Conservation (phyloP, 805 yeast genomes). For the Torulaspora franciscae region DNA sequence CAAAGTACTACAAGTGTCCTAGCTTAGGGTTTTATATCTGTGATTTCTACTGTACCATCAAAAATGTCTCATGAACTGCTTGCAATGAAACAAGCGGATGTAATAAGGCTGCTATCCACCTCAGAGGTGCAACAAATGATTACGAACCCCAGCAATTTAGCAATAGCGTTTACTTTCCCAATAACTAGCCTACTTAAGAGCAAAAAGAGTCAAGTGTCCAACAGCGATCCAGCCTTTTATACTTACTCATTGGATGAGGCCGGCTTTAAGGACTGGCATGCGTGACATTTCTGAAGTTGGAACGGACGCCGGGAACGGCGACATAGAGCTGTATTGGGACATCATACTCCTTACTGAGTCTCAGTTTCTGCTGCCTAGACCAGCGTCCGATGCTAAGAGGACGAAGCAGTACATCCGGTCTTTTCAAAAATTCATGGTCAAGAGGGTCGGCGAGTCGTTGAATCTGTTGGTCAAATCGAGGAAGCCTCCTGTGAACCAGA, state of each 20-base stretch:
- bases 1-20: too few species aligned
- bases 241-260: slow-evolving; percentile 19
- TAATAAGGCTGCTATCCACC: slow-evolving; percentile 16
- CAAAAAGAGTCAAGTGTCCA: slow-evolving; percentile 3
- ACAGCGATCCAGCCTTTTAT: slow-evolving; percentile 8
- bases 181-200: slow-evolving; percentile 22
- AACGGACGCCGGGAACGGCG: background rate
- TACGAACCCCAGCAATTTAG: slow-evolving; percentile 13
- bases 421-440: slow-evolving; percentile 14
- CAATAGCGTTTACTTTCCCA: slow-evolving; percentile 25
- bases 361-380: slow-evolving; percentile 19
- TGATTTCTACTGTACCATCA: too few species aligned
- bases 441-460: slow-evolving; percentile 14
- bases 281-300: slow-evolving; percentile 29
- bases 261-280: slow-evolving; percentile 32
- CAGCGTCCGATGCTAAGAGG: background rate
- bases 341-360: slow-evolving; percentile 29
- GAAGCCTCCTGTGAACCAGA: background rate
- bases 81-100: slow-evolving; percentile 17
- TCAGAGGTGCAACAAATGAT: slow-evolving; percentile 16
- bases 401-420: slow-evolving; percentile 5
- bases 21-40: too few species aligned
- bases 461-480: slow-evolving; percentile 8
- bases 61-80: slow-evolving; percentile 10
- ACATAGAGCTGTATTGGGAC: slow-evolving; percentile 34